A percentile compares a stretch with the other conserved stretches of the same genome.
Evolutionary conservation across 352 stramenopile genomes (phyloP).

Genomic region (Phytopythium ostracodes): DNA sequence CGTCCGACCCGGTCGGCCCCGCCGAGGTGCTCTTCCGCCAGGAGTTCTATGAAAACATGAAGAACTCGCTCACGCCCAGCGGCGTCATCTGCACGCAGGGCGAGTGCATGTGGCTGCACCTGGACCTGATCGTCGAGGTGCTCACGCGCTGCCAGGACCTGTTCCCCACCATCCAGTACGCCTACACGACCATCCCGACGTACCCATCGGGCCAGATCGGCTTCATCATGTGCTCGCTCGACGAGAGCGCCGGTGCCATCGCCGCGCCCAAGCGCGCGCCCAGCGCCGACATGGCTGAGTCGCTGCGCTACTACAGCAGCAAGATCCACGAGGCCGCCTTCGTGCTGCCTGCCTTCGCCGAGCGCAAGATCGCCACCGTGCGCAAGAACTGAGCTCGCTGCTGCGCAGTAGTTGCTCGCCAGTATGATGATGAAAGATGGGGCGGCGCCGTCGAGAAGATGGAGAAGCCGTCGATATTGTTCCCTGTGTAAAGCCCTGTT

Average conservation of each 20-base stretch:
- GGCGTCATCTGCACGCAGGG: slow-evolving; percentile 91
- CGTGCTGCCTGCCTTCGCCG: slow-evolving; percentile 94
- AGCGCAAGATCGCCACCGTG: slow-evolving; percentile 76
- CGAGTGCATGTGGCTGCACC: slow-evolving; percentile 98
- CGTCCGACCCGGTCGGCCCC: slow-evolving; percentile 93
- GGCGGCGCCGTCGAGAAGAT: too few relatives aligned
- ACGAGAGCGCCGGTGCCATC: slow-evolving; percentile 52
- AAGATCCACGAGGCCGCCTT: slow-evolving; percentile 96
- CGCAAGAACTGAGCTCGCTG: slow-evolving; percentile 70
- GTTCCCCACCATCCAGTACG: slow-evolving; percentile 97
- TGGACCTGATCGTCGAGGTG: slow-evolving; percentile 96
- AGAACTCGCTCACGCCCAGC: slow-evolving; percentile 81
- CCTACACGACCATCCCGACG: slow-evolving; percentile 98
- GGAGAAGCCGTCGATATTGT: slow-evolving; percentile 4
- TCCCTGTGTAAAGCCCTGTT: too few relatives aligned
- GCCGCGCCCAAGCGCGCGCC: slow-evolving; percentile 68
- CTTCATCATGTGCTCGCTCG: slow-evolving; percentile 92
- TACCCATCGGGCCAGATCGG: slow-evolving; percentile 99
- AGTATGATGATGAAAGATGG: neutral
- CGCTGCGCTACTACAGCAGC: slow-evolving; percentile 94
- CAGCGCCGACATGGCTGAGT: slow-evolving; percentile 47
- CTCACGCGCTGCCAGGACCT: slow-evolving; percentile 86
- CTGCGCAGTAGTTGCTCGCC: too few relatives aligned
- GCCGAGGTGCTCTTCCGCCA: slow-evolving; percentile 94
- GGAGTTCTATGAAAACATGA: slow-evolving; percentile 95